Evolutionary conservation across 345 rosid genomes (phyloP).

Genomic region (Combretum micranthum): DNA sequence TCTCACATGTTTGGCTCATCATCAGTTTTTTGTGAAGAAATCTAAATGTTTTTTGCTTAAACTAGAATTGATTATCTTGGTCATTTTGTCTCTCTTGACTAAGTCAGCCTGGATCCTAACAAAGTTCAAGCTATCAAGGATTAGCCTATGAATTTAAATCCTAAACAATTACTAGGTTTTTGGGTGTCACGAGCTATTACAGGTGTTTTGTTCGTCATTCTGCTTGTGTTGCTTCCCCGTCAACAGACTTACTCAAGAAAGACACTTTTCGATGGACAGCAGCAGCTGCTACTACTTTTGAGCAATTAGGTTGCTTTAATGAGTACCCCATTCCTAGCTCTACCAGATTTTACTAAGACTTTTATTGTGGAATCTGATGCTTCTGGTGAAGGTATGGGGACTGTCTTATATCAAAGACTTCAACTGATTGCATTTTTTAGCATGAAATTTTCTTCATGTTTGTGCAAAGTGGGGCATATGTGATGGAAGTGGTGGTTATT

Average conservation of each 20-base stretch:
- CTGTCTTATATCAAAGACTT: not conserved
- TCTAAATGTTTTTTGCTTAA: too few species aligned
- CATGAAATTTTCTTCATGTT: not conserved
- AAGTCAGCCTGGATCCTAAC: too few species aligned
- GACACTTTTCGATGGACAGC: not conserved
- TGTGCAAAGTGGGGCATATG: not conserved
- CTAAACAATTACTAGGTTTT: not conserved
- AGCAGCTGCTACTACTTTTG: fast-evolving
- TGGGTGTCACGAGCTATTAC: not conserved
- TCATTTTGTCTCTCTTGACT: not conserved
- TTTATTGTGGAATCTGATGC: not conserved
- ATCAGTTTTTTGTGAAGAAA: too few species aligned
- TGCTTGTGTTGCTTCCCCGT: too few species aligned
- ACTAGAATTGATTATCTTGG: not conserved
- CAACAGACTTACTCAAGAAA: not conserved
- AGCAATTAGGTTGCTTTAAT: not conserved
- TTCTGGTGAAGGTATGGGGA: not conserved
- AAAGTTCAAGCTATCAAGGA: not conserved
- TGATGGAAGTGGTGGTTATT: not conserved
- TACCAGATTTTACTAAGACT: not conserved
- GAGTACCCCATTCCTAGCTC: not conserved
- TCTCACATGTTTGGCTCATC: too few species aligned
- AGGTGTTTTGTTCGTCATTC: too few species aligned
- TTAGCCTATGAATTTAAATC: not conserved
- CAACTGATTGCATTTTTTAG: not conserved